Evolutionary conservation across 208 protist species (phyloP).

Genomic region (Leishmania lainsoni): DNA sequence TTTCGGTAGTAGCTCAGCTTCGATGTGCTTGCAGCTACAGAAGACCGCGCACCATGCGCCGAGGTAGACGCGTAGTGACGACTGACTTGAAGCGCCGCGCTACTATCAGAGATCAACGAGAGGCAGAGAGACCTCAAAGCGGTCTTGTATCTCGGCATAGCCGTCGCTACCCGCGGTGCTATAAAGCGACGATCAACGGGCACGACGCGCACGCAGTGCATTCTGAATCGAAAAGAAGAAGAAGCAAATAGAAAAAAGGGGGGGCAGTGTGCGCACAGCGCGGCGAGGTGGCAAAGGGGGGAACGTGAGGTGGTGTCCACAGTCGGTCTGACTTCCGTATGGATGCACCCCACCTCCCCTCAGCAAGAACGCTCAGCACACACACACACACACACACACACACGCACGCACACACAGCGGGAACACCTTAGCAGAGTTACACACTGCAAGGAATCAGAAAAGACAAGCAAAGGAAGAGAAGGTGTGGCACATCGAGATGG

Average conservation of each 20-base stretch:
- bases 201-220: neutral
- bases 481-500: neutral
- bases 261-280: neutral
- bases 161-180: neutral
- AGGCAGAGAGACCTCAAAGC: neutral
- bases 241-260: neutral
- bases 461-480: neutral
- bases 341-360: neutral
- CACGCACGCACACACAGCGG: neutral
- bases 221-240: neutral
- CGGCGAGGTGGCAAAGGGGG: neutral
- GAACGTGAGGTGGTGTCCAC: neutral
- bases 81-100: conserved; percentile 12
- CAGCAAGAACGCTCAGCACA: neutral
- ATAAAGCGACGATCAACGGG: neutral
- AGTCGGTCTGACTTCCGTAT: neutral
- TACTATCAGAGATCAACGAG: neutral
- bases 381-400: conserved; percentile 5
- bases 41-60: conserved; percentile 12
- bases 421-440: neutral
- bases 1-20: conserved; percentile 63
- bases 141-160: neutral
- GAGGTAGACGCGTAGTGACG: conserved; percentile 19
- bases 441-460: neutral
- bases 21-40: conserved; percentile 7